Evolutionary conservation across 139 green algal genomes (phyloP), one percentile per base, ranked within the genome.

Genomic region (Diplosphaera chodatii): DNA sequence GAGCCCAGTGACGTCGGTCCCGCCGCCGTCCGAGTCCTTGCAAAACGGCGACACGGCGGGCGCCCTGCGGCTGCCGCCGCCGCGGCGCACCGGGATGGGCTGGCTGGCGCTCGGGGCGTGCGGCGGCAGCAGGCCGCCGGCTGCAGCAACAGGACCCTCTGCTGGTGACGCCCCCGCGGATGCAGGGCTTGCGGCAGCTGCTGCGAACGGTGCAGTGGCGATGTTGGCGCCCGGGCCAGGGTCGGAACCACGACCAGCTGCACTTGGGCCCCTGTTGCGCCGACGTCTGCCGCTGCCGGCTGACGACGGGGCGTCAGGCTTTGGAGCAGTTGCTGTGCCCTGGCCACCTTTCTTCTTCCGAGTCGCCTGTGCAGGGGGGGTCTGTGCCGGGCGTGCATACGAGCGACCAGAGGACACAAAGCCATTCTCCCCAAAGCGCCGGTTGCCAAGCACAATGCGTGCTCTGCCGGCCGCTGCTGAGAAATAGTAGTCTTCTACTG

Each of bases 391-490:
- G 29, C 75, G 69, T 25, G 69, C 75, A 20, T 80, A 70, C 65
- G 69, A 62, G 22, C 75, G 69, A 4, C 75, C 75, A 20, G 64
- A 65, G 28, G 64, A 27, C 8, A 80, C 48, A 55, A 66, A 80
- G 15, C 75, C 75, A 40, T 76, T 80, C 67, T 91, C 83, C 15
- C 91, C 91, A 72, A 85, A 91, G 21, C 91, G 81, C 32, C 91
- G 79, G 76, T 96, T 96, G 66, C 91, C 91, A 23, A 96, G 67
- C 59, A 84, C 77, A 62, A 92, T 84, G 23, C 82, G 85, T 0
- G 83, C 85, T 10, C 74, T 59, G 1, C 86, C 86, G 33, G 89
- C 86, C 0, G 88, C 88, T 13, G 77, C 79, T 6, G 77, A 87
- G 73, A 89, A 91, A 75, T 94, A 94, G 71, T 85, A 94, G 10